Percentiles rank a stretch among this genome's conserved stretches.
These are phyloP conservation scores for Oldenlandia corymbosa DNA, from an alignment of 257 asterid genomes.

Conservation along the genomic window DNA sequence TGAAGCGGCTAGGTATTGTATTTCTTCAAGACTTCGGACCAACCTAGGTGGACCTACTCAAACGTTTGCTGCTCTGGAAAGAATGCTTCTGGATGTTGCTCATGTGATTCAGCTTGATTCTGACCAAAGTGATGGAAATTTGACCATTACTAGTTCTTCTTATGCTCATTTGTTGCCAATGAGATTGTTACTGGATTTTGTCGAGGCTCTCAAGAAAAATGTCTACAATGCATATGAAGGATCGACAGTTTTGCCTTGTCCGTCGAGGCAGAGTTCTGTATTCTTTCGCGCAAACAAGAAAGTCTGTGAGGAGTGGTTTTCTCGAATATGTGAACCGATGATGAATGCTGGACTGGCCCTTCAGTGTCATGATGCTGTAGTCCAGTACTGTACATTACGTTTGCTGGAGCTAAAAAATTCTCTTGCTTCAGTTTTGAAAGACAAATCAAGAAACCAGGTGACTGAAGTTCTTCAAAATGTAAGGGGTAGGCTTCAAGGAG, in stretches of 20 bases:
- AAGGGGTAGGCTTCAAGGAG: constrained; percentile 63
- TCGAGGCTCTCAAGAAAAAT: constrained; percentile 92
- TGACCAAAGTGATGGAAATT: constrained; percentile 75
- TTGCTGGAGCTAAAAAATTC: constrained; percentile 61
- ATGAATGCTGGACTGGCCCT: constrained; percentile 95
- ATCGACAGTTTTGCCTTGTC: constrained; percentile 65
- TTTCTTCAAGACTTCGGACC: constrained; percentile 90
- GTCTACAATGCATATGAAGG: constrained; percentile 98
- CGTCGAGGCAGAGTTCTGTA: constrained; percentile 75
- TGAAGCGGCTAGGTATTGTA: constrained; percentile 97
- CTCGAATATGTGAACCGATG: constrained; percentile 98
- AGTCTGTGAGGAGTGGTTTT: constrained; percentile 99
- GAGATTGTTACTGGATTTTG: constrained; percentile 95
- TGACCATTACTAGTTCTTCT: constrained; percentile 62
- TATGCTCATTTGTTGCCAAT: constrained; percentile 89
- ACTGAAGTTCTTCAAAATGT: constrained; percentile 57
- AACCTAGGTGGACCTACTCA: constrained; percentile 99
- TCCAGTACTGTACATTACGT: constrained; percentile 72
- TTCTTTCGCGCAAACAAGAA: constrained; percentile 95
- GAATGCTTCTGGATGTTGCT: constrained; percentile 93
- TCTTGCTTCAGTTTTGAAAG: constrained; percentile 53
- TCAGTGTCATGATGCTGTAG: constrained; percentile 81
- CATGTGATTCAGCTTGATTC: constrained; percentile 80
- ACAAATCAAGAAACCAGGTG: constrained; percentile 58
- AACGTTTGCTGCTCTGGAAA: constrained; percentile 98